Base-by-base conservation (phyloP, 2,329 filamentous ascomycete genomes). In the Alternaria alternata region DNA sequence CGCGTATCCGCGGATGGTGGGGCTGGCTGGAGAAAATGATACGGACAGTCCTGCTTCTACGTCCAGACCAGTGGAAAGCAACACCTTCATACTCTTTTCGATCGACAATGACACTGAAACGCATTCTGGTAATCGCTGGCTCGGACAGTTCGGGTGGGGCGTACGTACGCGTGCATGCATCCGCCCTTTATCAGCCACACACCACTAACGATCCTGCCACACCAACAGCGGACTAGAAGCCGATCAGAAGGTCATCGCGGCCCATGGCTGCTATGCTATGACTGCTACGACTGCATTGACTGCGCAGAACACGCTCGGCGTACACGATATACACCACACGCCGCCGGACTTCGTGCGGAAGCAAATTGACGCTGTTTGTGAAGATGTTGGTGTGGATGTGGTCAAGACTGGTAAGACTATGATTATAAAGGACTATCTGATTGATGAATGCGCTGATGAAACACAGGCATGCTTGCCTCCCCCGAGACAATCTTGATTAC, bases 271-370 rank as follows among this genome's bases (percentile, higher is more conserved):
- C 81, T 98, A 98, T 84, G 93, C 93, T 61, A 96, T 97, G 89
- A 97, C 94, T 51, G 93, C 94, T 22, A 97, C 94, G 9, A 96
- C 94, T 14, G 94, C 94, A 20, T 82, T 99, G 74, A 99, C 95
- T n/a, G 94, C 93, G 16, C 95, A 98, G 75, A 97, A 98, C 79
- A 99, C 95, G 0, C 84, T 87, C 54, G 93, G 93, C 5, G 93
- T 98, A 14, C 84, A 88, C 63, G 92, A 86, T 65, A 92, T 98
- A 52, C 92, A 97, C 73, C 82, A 90, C 57, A 87, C 91, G 7
- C 94, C 94, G 0, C 83, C 91, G 0, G 83, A 85, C 5, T 97
- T 98, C 78, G 88, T 97, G 24, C 84, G 84, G 66, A 91, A 92
- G 82, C 92, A 96, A 79, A 93, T 98, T 61, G 89, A 94, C 80